phyloP scores from a whole-genome alignment of 1,284 basidiomycete species.

The Cryptococcus amylolentus region DNA sequence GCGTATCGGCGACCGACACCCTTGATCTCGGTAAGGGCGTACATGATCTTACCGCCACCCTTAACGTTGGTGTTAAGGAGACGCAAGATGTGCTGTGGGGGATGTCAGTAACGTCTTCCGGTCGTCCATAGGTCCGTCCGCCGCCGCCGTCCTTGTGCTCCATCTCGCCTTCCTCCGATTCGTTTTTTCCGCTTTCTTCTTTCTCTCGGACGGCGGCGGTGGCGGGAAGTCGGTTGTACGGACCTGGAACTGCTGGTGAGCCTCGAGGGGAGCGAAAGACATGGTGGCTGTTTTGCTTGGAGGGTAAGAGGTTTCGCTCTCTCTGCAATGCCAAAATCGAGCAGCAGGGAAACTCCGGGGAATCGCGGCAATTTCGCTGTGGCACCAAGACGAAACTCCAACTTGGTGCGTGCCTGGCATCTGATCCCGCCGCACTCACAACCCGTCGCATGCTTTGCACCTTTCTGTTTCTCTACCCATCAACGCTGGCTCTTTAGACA shows the following conservation, averaged over 20 bases:
- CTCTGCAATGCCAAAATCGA: not conserved
- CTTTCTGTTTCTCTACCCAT: constrained; percentile 17
- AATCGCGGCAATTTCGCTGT: too few species aligned
- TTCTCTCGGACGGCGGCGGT: not conserved
- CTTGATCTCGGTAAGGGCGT: constrained; percentile 96
- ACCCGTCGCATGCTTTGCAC: not conserved
- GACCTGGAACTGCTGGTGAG: constrained; percentile 90
- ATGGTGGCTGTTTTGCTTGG: constrained; percentile 51
- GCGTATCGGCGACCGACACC: constrained; percentile 99
- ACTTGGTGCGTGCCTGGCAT: too few species aligned
- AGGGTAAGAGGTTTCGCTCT: not conserved
- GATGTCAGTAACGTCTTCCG: not conserved
- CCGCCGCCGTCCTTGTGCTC: not conserved
- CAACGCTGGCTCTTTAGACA: constrained; percentile 18
- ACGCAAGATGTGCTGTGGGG: constrained; percentile 84
- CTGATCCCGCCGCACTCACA: not conserved
- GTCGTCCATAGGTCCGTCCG: not conserved
- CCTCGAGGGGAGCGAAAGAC: constrained; percentile 91
- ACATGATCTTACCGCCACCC: constrained; percentile 93
- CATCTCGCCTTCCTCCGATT: not conserved
- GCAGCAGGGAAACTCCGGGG: too few species aligned
- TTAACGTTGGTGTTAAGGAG: constrained; percentile 99
- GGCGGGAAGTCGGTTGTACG: constrained; percentile 22
- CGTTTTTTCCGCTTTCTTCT: not conserved
- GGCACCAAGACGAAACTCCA: not conserved